A percentile compares a stretch with the other conserved stretches of the same genome.
Evolutionary conservation across 2,329 filamentous ascomycete species (phyloP).

Genomic region (Coccinonectria pachysandricola): DNA sequence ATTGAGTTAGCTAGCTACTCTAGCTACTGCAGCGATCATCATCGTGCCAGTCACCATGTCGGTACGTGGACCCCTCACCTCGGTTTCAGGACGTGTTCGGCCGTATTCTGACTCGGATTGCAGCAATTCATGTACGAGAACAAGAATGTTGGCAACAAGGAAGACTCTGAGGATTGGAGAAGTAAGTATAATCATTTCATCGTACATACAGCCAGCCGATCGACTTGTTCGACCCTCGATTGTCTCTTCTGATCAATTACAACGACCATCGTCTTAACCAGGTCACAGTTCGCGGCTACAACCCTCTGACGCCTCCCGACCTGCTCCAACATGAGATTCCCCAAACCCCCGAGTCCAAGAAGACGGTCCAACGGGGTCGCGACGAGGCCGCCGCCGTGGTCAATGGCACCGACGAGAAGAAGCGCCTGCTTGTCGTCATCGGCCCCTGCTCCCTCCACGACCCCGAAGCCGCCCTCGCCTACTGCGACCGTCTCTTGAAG

Average conservation of each 20-base stretch:
- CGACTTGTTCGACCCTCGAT: too few relatives aligned
- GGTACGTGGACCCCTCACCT: slow-evolving; percentile 14
- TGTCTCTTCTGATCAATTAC: too few relatives aligned
- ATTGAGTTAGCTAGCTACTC: too few relatives aligned
- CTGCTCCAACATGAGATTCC: slow-evolving; percentile 89
- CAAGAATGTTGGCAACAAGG: slow-evolving; percentile 65
- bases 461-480: slow-evolving; percentile 78
- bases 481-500: slow-evolving; percentile 73
- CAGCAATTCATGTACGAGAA: slow-evolving; percentile 67
- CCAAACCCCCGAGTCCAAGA: slow-evolving; percentile 45
- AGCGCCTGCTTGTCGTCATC: slow-evolving; percentile 61
- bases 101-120: too few relatives aligned
- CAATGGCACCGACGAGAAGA: slow-evolving; percentile 52
- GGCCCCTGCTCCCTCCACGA: slow-evolving; percentile 98
- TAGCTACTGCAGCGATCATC: too few relatives aligned
- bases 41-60: too few relatives aligned
- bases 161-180: slow-evolving; percentile 69
- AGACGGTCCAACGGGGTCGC: slow-evolving; percentile 51
- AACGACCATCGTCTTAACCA: too few relatives aligned
- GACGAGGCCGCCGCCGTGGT: slow-evolving; percentile 59
- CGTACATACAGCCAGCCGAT: too few relatives aligned
- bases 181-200: too few relatives aligned
- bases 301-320: slow-evolving; percentile 84
- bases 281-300: slow-evolving; percentile 84
- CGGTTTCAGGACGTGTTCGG: too few relatives aligned